Percentiles rank a stretch among this genome's conserved stretches.
phyloP scores from a whole-genome alignment of 106 monocot genomes.

The Alisma plantagoaquatica region DNA sequence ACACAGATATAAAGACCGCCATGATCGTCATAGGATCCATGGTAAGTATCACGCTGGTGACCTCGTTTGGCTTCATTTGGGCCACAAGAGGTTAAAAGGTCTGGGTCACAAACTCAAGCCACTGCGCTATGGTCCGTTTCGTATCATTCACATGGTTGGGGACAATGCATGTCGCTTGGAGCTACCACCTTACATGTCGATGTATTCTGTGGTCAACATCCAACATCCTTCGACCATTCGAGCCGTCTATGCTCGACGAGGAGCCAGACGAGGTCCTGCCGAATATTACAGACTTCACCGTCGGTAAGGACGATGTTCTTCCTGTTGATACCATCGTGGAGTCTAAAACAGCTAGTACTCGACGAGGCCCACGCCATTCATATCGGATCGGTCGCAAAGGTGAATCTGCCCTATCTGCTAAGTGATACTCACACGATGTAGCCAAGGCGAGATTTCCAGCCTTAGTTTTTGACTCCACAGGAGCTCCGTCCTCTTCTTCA shows the following conservation, averaged over 20 bases:
- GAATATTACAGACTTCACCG: background rate
- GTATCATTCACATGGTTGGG: background rate
- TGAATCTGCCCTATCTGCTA: background rate
- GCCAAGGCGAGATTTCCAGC: background rate
- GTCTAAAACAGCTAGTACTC: background rate
- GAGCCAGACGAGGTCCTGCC: slow-evolving; percentile 1
- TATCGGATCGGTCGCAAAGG: slow-evolving; percentile 2
- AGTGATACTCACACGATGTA: background rate
- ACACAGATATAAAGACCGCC: background rate
- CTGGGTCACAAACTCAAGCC: background rate
- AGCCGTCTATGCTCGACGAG: background rate
- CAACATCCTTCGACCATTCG: too few relatives aligned
- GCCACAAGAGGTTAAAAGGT: background rate
- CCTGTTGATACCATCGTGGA: background rate
- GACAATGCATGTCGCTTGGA: background rate
- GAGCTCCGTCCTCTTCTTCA: slow-evolving; percentile 2
- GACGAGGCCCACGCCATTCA: background rate
- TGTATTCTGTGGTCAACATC: background rate
- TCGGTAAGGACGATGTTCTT: background rate
- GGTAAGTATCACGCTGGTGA: background rate
- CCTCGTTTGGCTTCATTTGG: background rate
- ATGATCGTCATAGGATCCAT: background rate
- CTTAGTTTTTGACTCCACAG: background rate
- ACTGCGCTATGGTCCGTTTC: background rate
- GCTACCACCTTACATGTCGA: background rate